Conservation (phyloP, 352 stramenopile species). For the Globisporangium paddicum region DNA sequence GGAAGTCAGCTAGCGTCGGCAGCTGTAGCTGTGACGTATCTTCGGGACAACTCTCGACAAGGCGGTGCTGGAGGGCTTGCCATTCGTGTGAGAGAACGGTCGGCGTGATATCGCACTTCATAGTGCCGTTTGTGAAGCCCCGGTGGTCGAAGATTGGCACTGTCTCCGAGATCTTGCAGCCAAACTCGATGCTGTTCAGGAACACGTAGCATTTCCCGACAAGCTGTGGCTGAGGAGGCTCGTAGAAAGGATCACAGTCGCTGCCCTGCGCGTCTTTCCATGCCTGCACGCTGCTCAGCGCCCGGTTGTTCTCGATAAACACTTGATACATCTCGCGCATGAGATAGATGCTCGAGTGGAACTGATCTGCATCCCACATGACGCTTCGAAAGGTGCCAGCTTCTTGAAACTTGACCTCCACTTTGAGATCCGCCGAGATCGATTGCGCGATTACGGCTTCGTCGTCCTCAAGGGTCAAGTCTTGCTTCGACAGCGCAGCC, state of each 20-base stretch:
- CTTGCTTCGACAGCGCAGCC: conserved; percentile 20
- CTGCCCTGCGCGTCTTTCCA: conserved; percentile 31
- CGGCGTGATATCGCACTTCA: conserved; percentile 60
- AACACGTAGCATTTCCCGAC: conserved; percentile 77
- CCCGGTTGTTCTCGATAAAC: conserved; percentile 72
- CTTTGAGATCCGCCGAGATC: conserved; percentile 66
- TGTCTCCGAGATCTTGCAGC: conserved; percentile 52
- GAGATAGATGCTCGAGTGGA: conserved; percentile 68
- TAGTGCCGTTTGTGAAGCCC: conserved; percentile 27
- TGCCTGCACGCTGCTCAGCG: conserved; percentile 23
- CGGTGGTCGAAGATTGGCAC: conserved; percentile 55
- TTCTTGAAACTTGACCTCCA: conserved; percentile 78
- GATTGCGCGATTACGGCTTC: conserved; percentile 38
- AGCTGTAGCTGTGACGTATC: conserved; percentile 32
- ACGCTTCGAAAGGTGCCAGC: conserved; percentile 65
- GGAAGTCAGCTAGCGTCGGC: conserved; percentile 36
- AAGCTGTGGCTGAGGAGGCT: conserved; percentile 53
- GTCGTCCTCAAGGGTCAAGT: conserved; percentile 46
- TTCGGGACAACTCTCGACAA: conserved; percentile 54
- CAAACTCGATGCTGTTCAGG: conserved; percentile 52
- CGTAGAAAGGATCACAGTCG: conserved; percentile 75
- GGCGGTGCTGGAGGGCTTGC: conserved; percentile 56
- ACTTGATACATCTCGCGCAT: conserved; percentile 90
- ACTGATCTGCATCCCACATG: conserved; percentile 78
- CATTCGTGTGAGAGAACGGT: conserved; percentile 71